Base-by-base conservation (phyloP, 2,329 filamentous ascomycete genomes). In the Apiospora aurea region DNA sequence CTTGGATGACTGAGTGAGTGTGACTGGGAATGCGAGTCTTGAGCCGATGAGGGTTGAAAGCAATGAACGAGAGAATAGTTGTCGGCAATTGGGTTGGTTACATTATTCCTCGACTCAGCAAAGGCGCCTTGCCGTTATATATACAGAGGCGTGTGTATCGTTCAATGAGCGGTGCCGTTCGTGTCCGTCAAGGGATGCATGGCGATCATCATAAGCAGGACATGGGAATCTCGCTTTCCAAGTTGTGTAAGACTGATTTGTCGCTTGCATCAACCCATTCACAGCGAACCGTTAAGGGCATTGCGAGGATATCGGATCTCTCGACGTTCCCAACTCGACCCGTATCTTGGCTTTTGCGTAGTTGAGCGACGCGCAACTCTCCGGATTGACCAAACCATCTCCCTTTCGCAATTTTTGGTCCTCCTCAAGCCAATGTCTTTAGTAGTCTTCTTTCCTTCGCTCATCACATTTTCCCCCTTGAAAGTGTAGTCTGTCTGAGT, bases 301-400 rank as follows among this genome's bases (percentile, higher is more conserved):
- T 18, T 64, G 57, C 3, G 18, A n/a, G 29, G 57, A 64, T 64
- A 4, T 41, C 18, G 57, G 41, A 64, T 64, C 34, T 64, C 57
- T 41, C 18, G 8, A 7, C 57, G 41, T 64, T 64, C 57, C 57
- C 34, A 64, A 41, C 57, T 41, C 34, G 34, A 41, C 16, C n/a
- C 29, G 29, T 41, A n/a, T 41, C n/a, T 41, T 64, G 29, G 53
- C 16, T 38, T 34, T 61, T 38, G 24, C 51, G 29, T 21, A 34
- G 29, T 41, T 24, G 57, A 41, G 16, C 21, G 57, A 14, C 57
- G 57, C 57, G 18, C 57, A 21, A 41, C 29, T 64, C 41, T 18
- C 57, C 34, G 21, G 57, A 64, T 64, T 64, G 57, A 61, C 34
- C 34, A 34, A 41, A 34, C n/a, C 8, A 64, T 64, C 57, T 41